phyloP scores from a whole-genome alignment of 352 stramenopile species.

The Globisporangium sylvaticum region DNA sequence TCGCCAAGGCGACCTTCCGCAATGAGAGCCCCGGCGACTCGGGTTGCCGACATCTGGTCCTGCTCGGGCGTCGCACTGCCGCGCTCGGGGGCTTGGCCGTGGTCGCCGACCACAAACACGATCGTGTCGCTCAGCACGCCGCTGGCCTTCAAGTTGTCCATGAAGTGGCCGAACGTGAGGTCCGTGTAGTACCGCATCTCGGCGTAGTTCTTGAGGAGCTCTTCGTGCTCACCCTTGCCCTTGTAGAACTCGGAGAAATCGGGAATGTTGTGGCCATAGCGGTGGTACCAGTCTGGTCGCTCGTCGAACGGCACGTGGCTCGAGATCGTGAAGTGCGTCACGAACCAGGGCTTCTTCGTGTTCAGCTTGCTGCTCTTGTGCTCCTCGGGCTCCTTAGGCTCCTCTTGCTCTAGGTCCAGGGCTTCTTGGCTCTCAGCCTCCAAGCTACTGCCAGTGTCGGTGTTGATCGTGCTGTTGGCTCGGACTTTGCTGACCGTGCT shows the following conservation, averaged over 20 bases:
- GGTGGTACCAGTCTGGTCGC: constrained; percentile 54
- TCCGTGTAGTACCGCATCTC: constrained; percentile 70
- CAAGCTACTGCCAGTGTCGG: not conserved
- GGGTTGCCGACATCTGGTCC: constrained; percentile 40
- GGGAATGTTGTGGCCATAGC: constrained; percentile 30
- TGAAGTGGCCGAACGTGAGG: constrained; percentile 51
- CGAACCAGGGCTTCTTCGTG: constrained; percentile 44
- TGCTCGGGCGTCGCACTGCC: constrained; percentile 43
- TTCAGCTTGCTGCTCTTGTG: constrained; percentile 15
- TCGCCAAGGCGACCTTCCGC: constrained; percentile 43
- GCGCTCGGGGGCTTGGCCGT: constrained; percentile 51
- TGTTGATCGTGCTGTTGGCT: not conserved
- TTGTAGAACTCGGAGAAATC: constrained; percentile 45
- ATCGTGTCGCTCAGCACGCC: constrained; percentile 67
- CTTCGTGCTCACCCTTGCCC: constrained; percentile 28
- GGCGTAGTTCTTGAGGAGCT: constrained; percentile 52
- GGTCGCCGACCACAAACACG: constrained; percentile 58
- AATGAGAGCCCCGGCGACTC: constrained; percentile 50
- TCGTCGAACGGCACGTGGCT: constrained; percentile 67
- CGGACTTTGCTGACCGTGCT: constrained; percentile 5
- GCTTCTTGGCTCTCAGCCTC: not conserved
- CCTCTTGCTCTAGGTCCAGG: not conserved
- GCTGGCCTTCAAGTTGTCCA: constrained; percentile 45
- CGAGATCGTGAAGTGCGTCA: constrained; percentile 71
- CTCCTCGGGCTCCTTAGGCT: constrained; percentile 10